Evolutionary conservation across 2,329 filamentous ascomycete species (phyloP), one percentile per base, ranked within the genome.

Genomic region (Talaromyces sp.): DNA sequence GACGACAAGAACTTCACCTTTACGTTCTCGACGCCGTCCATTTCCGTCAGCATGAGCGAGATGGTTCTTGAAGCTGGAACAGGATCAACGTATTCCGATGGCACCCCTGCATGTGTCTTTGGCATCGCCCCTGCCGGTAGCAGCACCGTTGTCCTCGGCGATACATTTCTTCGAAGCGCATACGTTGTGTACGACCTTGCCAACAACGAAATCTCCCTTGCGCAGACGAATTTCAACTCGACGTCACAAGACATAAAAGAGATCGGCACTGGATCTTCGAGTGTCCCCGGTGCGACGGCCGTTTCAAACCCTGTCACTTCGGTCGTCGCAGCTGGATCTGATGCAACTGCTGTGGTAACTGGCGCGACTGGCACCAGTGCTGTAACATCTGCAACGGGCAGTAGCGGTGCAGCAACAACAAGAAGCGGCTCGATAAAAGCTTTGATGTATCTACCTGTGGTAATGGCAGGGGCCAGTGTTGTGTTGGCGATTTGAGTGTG

Each of bases 141-240:
- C 35, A 72, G 73, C 63, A 79, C 77, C 24, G 70, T 79, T 7
- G 80, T 86, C 7, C 77, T 87, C 1, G 85, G 85, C 31, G 84
- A 87, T 69, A 87, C 84, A 0, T 87, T 87, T 74, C 73, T 87
- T 17, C 82, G 84, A 59, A 84, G 80, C 58, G 84, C 84, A 2
- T 87, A 87, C 67, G 83, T 86, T 51, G 85, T 87, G 1, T 87
- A 86, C 70, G 84, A 87, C 62, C 75, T 87, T 14, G 71, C 70
- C 21, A 84, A 82, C 70, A 86, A 87, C 69, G 77, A 85, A 68
- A 85, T 87, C 65, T 83, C 81, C 2, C 72, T 87, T 21, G 85
- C 84, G 3, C 83, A 84, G 66, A 86, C 85, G 2, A 81, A 81
- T 63, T 86, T 86, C 77, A 85, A 86, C 68, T 75, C 81, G 8